A percentile compares a stretch with the other conserved stretches of the same genome.
These are phyloP conservation scores for Schrenkiella parvula DNA, from an alignment of 345 rosid genomes.

Conservation along the genomic window DNA sequence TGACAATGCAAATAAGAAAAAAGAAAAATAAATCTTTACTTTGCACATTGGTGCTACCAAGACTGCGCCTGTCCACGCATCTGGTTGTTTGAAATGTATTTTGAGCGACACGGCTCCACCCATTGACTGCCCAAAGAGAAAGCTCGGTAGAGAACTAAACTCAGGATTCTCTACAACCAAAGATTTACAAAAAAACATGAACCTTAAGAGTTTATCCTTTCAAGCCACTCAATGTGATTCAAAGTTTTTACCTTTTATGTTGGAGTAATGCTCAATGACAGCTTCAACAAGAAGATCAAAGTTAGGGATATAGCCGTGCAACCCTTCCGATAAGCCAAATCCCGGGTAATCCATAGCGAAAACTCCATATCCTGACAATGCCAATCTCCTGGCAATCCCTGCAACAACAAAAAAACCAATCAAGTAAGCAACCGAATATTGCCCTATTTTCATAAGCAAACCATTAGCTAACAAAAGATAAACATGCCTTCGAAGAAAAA, in stretches of 20 bases:
- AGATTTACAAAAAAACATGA: conserved; percentile 6
- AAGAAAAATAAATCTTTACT: conserved; percentile 38
- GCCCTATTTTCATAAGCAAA: neutral
- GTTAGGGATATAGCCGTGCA: conserved; percentile 77
- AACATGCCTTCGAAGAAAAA: conserved; percentile 88
- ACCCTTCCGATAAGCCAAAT: conserved; percentile 91
- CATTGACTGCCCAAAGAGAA: conserved; percentile 90
- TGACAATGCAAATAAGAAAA: neutral
- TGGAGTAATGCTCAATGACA: conserved; percentile 78
- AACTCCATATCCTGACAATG: conserved; percentile 73
- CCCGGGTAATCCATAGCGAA: conserved; percentile 98
- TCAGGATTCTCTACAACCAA: conserved; percentile 56
- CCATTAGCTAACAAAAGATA: neutral
- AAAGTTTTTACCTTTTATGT: conserved; percentile 58
- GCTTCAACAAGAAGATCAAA: conserved; percentile 76
- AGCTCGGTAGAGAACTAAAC: conserved; percentile 55
- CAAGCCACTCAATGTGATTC: neutral
- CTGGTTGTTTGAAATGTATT: conserved; percentile 79
- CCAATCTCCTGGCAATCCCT: conserved; percentile 93
- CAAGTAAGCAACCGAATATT: conserved; percentile 17
- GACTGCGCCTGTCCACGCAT: conserved; percentile 83
- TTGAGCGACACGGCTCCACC: conserved; percentile 97
- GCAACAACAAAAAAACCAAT: conserved; percentile 9
- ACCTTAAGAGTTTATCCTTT: neutral
- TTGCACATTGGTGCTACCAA: conserved; percentile 98